phyloP scores from a whole-genome alignment of 164 flowering plant species.

The Annona cherimola region DNA sequence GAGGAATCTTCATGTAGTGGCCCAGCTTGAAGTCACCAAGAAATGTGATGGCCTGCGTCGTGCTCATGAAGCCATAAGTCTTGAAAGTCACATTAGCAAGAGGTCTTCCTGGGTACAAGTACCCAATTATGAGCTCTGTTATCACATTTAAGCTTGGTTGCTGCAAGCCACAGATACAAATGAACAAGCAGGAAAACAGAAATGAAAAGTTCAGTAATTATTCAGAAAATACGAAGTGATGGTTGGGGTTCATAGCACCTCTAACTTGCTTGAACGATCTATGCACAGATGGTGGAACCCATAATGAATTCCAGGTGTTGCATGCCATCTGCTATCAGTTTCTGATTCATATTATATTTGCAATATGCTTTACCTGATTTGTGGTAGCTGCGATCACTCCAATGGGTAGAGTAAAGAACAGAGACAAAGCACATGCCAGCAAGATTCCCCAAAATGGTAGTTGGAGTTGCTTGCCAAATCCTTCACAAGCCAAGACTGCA shows the following conservation, averaged over 20 bases:
- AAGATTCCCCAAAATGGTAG: conserved; percentile 88
- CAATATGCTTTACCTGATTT: conserved; percentile 38
- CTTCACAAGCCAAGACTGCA: conserved; percentile 44
- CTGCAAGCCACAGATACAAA: conserved; percentile 18
- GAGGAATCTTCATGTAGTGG: conserved; percentile 80
- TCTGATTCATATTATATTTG: too few species aligned
- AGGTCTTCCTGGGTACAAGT: conserved; percentile 55
- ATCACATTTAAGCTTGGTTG: conserved; percentile 49
- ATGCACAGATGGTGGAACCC: background rate
- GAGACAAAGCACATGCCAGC: conserved; percentile 39
- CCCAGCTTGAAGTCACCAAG: conserved; percentile 64
- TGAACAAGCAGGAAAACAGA: background rate
- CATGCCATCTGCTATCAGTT: background rate
- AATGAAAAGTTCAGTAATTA: background rate
- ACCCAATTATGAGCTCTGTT: conserved; percentile 56
- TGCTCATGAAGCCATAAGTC: conserved; percentile 51
- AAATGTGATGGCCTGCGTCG: conserved; percentile 45
- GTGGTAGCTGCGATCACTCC: conserved; percentile 77
- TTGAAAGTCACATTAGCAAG: conserved; percentile 60
- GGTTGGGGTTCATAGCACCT: too few species aligned
- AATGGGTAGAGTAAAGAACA: conserved; percentile 60
- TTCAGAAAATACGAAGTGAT: too few species aligned
- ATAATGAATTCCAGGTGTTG: background rate
- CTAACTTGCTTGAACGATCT: too few species aligned
- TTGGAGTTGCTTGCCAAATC: conserved; percentile 60